Base-by-base conservation (phyloP, 1,139 yeast species). In the Petasospora fabianii region DNA sequence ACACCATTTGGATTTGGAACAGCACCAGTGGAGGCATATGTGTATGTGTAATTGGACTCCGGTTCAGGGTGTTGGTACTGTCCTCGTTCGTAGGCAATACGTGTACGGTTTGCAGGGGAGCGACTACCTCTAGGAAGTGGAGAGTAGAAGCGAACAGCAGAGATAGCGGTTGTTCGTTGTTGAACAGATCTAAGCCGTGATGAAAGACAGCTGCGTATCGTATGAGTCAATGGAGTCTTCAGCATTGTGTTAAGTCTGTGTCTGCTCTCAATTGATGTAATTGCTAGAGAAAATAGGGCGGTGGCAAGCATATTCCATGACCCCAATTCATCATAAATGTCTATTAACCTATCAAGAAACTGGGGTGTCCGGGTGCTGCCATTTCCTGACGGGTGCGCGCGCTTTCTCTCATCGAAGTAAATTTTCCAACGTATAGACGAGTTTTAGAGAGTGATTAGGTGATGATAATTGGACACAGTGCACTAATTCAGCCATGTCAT, bases 1-100 rank as follows among this genome's bases (percentile, higher is more conserved):
- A 74, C 49, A 2, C 79, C 79, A 40, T 68, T 69, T 14, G 65
- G 62, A 53, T 49, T 47, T 68, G 70, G 39, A 24, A 41, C 42
- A 10, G 14, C 3, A 4, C 41, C 44, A 4, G 39, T 32, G 19
- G 27, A 11, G 6, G 32, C 18, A 17, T 32, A 42, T 5, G 43
- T 40, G 20, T 36, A 27, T 3, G 40, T 22, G 14, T 36, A 24
- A 3, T 28, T 17, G 10, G 41, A 8, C 13, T 27, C 24, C 3
- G 32, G 36, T 14, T 30, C 29, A 2, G 47, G 31, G 14, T 39
- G 34, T 24, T 36, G 37, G 32, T 37, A 40, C n/a, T n/a, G n/a
- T 26, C 30, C 41, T n/a, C 29, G 26, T 12, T 36, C 30, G 5
- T 32, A 26, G 5, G 36, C 35, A 5, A 31, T 30, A 20, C 33